Base-by-base conservation (phyloP, 228 moss, liverwort and hornwort genomes). In the Sphagnum fallax region DNA sequence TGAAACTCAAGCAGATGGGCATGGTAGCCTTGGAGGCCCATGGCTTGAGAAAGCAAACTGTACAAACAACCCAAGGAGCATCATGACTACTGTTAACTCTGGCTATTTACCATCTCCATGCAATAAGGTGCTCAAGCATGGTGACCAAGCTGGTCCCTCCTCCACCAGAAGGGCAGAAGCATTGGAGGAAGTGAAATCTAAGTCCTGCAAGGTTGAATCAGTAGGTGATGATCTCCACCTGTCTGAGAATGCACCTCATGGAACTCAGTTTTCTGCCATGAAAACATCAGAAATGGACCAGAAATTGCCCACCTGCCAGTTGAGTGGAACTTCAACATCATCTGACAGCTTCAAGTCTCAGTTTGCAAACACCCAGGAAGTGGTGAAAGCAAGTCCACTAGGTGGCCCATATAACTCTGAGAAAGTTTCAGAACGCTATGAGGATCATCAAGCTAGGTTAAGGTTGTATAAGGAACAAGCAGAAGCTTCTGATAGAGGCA, bases 11-110 rank as follows among this genome's bases (percentile, higher is more conserved):
- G 79, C 77, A 48, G 85, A 86, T 64, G 82, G 79, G 52, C 79
- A 79, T 62, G 86, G 77, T 62, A 82, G 73, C 62, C 77, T 86
- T 5, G 80, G 76, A 61, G 80, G 82, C 80, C 78, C 83, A 49
- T 50, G 80, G 55, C 63, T 71, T 16, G 47, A 65, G 49, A 65
- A 65, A 65, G 65, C 48, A 5, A 3, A 5, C 48, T 49, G 49
- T 5, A 67, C 70, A 63, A 61, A 73, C n/a, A 77, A 70, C 73
- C 82, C 85, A 48, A 78, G 73, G 63, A 82, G 86, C 51, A 75
- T 73, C 64, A 58, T 55, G 16, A 47, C 79, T 58, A 80, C 65
- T 50, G 47, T 8, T 16, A 47, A 6, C 5, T 48, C 78, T 6
- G 86, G 72, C 14, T 16, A 8, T 9, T 51, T 73, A 53, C 78